A percentile compares a stretch with the other conserved stretches of the same genome.
Evolutionary conservation across 768 basidiomycete species (phyloP).

Genomic region (Boletus huronensis): DNA sequence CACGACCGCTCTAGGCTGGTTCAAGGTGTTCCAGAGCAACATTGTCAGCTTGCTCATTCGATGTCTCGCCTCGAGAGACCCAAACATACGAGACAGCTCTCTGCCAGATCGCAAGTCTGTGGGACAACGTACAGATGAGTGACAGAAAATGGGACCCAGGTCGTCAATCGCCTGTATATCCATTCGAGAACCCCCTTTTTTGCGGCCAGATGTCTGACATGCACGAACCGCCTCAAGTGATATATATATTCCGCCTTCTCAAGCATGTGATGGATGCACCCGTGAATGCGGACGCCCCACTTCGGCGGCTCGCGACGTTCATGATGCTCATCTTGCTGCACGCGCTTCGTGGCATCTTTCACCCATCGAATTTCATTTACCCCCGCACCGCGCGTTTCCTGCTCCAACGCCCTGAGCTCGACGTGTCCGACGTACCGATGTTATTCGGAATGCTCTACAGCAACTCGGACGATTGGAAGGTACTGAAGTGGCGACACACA

Average conservation of each 20-base stretch:
- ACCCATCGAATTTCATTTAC: constrained; percentile 86
- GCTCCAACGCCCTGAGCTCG: constrained; percentile 81
- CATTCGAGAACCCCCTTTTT: not conserved
- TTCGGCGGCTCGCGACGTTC: constrained; percentile 68
- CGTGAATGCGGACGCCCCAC: constrained; percentile 45
- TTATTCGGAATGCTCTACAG: constrained; percentile 87
- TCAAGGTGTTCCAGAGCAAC: constrained; percentile 82
- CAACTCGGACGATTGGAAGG: constrained; percentile 70
- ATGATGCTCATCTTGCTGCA: constrained; percentile 81
- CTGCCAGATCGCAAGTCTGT: constrained; percentile 58
- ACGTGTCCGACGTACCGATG: constrained; percentile 83
- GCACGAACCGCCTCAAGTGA: constrained; percentile 72
- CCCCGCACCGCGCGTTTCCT: constrained; percentile 84
- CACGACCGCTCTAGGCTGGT: constrained; percentile 66
- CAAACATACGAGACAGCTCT: constrained; percentile 54
- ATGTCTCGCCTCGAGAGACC: constrained; percentile 64
- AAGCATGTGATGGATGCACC: constrained; percentile 16
- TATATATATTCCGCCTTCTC: constrained; percentile 58
- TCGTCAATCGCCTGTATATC: not conserved
- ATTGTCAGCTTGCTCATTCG: constrained; percentile 70
- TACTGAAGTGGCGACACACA: constrained; percentile 76
- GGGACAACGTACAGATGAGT: constrained; percentile 61
- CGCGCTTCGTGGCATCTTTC: constrained; percentile 76
- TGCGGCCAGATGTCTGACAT: constrained; percentile 54
- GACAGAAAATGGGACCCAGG: not conserved